Conservation (phyloP, 78 protist species). For the Mantamonas sphyraenae region DNA sequence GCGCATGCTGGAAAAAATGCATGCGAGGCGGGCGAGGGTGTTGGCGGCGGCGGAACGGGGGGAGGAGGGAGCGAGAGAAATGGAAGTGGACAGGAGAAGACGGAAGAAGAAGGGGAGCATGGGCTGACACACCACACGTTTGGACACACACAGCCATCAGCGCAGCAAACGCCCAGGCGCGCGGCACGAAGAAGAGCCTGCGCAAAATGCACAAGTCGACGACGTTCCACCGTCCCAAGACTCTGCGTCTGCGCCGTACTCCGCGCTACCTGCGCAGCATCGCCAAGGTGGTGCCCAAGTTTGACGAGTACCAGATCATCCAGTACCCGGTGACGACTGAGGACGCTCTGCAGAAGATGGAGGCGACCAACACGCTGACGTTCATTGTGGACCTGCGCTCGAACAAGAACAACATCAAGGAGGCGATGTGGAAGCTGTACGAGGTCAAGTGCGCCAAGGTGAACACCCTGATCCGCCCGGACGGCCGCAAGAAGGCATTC, state of each 20-base stretch:
- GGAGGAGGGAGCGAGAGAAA: too few species aligned
- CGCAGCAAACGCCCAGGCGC: too few species aligned
- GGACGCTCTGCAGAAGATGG: slow-evolving; percentile 94
- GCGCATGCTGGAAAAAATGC: too few species aligned
- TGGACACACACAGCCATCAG: too few species aligned
- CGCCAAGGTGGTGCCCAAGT: not conserved
- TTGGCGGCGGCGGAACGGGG: too few species aligned
- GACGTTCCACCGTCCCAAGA: slow-evolving; percentile 62
- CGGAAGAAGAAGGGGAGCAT: too few species aligned
- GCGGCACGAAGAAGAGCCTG: too few species aligned
- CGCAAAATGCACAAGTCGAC: slow-evolving; percentile 24
- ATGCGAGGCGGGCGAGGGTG: too few species aligned
- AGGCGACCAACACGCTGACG: slow-evolving; percentile 94
- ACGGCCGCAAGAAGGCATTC: slow-evolving; percentile 97
- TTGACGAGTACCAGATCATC: slow-evolving; percentile 70
- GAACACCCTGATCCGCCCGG: slow-evolving; percentile 91
- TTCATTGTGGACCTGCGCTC: slow-evolving; percentile 87
- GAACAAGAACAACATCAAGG: slow-evolving; percentile 86
- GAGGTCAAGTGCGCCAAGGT: slow-evolving; percentile 73
- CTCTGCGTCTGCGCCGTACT: slow-evolving; percentile 21
- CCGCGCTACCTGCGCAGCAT: slow-evolving; percentile 40
- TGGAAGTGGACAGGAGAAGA: too few species aligned
- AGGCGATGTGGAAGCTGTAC: slow-evolving; percentile 87
- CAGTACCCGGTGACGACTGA: slow-evolving; percentile 93
- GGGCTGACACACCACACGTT: too few species aligned